These are phyloP conservation scores for Eimeria falciformis DNA, from an alignment of 169 alveolate genomes.

Conservation along the genomic window DNA sequence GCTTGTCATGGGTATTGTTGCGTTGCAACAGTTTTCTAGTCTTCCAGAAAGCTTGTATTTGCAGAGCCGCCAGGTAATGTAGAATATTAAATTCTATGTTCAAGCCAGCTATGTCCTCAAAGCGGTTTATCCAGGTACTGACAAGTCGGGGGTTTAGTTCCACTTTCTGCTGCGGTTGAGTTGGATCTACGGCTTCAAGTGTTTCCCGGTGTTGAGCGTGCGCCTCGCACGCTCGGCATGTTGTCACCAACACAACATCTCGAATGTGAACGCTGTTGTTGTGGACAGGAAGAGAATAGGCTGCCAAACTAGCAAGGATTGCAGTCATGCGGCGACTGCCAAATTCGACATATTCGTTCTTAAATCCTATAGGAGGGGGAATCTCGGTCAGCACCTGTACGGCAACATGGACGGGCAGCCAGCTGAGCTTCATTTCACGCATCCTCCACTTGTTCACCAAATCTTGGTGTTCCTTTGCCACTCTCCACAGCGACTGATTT, in stretches of 20 bases:
- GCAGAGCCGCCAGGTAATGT: constrained; percentile 69
- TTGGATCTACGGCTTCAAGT: constrained; percentile 21
- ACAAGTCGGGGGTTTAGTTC: constrained; percentile 71
- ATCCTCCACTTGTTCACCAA: constrained; percentile 68
- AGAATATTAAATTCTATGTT: constrained; percentile 6
- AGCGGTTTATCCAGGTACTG: constrained; percentile 64
- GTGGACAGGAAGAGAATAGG: constrained; percentile 67
- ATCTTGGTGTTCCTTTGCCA: constrained; percentile 64
- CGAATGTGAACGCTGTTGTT: constrained; percentile 72
- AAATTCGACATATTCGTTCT: constrained; percentile 29
- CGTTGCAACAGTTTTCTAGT: constrained; percentile 46
- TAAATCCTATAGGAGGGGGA: constrained; percentile 64
- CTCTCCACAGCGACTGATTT: constrained; percentile 72
- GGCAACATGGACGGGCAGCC: constrained; percentile 68
- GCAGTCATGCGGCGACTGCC: constrained; percentile 65
- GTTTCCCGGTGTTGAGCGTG: constrained; percentile 74
- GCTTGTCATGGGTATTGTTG: constrained; percentile 20
- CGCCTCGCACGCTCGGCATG: constrained; percentile 77
- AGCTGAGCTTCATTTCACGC: constrained; percentile 71
- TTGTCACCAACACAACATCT: constrained; percentile 64
- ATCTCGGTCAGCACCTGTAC: constrained; percentile 43
- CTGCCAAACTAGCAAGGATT: constrained; percentile 53
- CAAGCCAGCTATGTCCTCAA: constrained; percentile 21
- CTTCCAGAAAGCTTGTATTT: constrained; percentile 66
- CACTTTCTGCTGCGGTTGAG: constrained; percentile 59